A percentile compares a stretch with the other conserved stretches of the same genome.
Conservation (phyloP, 148 eudicot genomes). For the Chenopodium quinoa region DNA sequence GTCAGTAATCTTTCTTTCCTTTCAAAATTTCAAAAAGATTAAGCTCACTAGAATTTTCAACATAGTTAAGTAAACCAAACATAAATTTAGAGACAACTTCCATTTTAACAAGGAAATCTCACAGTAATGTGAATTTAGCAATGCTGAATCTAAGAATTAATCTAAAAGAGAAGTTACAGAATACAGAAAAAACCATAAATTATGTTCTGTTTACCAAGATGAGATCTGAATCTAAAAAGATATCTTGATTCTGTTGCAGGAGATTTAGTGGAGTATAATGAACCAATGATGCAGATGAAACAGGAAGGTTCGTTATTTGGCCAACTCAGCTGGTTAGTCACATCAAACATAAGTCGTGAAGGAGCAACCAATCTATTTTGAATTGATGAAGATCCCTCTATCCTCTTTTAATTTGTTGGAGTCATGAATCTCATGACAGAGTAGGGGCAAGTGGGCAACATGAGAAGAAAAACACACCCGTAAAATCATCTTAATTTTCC, state of each 20-base stretch:
- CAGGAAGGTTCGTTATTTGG: constrained; percentile 72
- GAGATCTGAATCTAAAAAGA: not conserved
- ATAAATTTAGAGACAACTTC: not conserved
- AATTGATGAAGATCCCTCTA: too few relatives aligned
- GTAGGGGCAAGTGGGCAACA: too few relatives aligned
- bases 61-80: not conserved
- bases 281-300: constrained; percentile 68
- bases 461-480: too few relatives aligned
- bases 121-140: not conserved
- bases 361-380: not conserved
- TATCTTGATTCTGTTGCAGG: constrained; percentile 35
- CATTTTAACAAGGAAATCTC: too few relatives aligned
- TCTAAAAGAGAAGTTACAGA: not conserved
- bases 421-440: too few relatives aligned
- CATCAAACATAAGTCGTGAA: constrained; percentile 7
- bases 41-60: too few relatives aligned
- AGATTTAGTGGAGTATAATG: constrained; percentile 69
- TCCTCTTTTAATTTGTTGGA: too few relatives aligned
- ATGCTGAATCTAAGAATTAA: not conserved
- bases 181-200: not conserved
- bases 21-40: too few relatives aligned
- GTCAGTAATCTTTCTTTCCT: too few relatives aligned
- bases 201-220: not conserved
- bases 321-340: constrained; percentile 52
- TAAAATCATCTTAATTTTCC: too few relatives aligned